A percentile compares a stretch with the other conserved stretches of the same genome.
These are phyloP conservation scores for Hypoxylon trugodes DNA, from an alignment of 495 filamentous ascomycete species.

Conservation along the genomic window DNA sequence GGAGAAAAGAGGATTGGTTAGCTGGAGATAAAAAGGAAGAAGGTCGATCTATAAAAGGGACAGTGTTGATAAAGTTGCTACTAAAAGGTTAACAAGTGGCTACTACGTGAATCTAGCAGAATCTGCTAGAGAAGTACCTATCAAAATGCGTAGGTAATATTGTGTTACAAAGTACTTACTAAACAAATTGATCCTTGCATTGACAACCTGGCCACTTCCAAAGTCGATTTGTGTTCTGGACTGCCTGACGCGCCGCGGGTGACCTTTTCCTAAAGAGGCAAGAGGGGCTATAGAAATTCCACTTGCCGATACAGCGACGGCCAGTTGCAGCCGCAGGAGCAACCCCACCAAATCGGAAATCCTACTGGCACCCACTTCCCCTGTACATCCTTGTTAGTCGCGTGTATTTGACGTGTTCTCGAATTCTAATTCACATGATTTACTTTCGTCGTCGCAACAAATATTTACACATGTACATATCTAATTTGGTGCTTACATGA, in stretches of 20 bases:
- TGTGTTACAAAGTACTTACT: background rate
- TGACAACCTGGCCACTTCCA: conserved; percentile 38
- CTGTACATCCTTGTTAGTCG: conserved; percentile 22
- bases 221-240: background rate
- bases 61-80: background rate
- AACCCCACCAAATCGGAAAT: conserved; percentile 29
- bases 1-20: background rate
- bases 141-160: background rate
- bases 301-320: conserved; percentile 8
- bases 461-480: too few species aligned
- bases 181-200: conserved; percentile 31
- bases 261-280: conserved; percentile 14
- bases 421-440: background rate
- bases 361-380: background rate
- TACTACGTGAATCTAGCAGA: conserved; percentile 22
- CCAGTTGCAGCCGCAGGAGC: background rate
- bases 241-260: conserved; percentile 10
- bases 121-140: conserved; percentile 19
- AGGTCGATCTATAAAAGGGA: background rate
- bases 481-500: too few species aligned
- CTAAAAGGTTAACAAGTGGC: conserved; percentile 30
- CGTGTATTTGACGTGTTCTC: conserved; percentile 21
- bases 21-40: background rate
- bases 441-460: background rate
- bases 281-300: conserved; percentile 26